Percentiles rank a stretch among this genome's conserved stretches.
Evolutionary conservation across 306 rosid genomes (phyloP).

Genomic region (Corylus heterophylla): DNA sequence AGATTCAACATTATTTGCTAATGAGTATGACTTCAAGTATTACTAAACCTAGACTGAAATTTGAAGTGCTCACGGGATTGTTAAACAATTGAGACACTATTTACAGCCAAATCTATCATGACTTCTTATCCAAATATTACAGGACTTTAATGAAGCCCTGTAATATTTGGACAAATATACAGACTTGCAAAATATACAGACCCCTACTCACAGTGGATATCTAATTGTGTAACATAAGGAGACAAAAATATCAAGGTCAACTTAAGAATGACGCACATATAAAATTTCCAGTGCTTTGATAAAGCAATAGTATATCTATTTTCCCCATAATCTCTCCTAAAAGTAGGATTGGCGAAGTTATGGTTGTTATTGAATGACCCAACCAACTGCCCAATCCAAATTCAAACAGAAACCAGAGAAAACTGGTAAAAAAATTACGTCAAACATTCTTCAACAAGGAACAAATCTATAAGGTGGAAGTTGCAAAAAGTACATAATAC

Average conservation of each 20-base stretch:
- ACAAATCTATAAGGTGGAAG: constrained; percentile 18
- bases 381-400: background rate
- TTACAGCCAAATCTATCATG: background rate
- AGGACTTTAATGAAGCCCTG: background rate
- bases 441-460: constrained; percentile 4
- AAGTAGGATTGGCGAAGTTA: background rate
- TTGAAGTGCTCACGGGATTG: background rate
- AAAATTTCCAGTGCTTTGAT: background rate
- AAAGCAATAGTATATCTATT: background rate
- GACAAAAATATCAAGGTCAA: background rate
- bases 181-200: too few relatives aligned
- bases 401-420: background rate
- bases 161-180: too few relatives aligned
- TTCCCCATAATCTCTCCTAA: background rate
- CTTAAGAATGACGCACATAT: background rate
- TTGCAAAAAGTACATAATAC: constrained; percentile 36
- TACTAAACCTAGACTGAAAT: background rate
- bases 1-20: background rate
- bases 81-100: background rate
- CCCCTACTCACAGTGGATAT: background rate
- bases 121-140: background rate
- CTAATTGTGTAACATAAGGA: background rate
- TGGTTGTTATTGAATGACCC: background rate
- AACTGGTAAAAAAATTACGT: constrained; percentile 2
- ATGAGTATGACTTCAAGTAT: background rate